phyloP scores from a whole-genome alignment of 73 alveolate genomes.

The Stentor roeselii region DNA sequence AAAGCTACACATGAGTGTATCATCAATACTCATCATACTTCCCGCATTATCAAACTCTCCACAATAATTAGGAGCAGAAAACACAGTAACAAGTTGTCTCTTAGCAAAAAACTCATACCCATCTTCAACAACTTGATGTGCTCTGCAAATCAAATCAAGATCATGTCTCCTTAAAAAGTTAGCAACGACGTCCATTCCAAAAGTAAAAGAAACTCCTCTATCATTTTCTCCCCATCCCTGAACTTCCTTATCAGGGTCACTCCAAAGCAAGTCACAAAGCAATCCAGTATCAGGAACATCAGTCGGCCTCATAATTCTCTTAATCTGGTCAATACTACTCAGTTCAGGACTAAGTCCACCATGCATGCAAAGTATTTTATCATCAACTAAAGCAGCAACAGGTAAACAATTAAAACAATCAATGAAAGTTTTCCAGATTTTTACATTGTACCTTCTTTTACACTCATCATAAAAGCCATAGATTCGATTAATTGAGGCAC shows the following conservation, averaged over 20 bases:
- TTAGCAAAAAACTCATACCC: constrained; percentile 96
- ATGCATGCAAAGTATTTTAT: constrained; percentile 93
- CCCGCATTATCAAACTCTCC: constrained; percentile 95
- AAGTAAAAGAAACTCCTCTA: constrained; percentile 67
- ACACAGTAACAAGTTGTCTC: constrained; percentile 84
- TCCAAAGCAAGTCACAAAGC: constrained; percentile 87
- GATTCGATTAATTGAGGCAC: constrained; percentile 94
- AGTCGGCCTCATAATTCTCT: constrained; percentile 96
- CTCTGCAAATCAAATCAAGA: constrained; percentile 69
- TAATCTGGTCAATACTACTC: constrained; percentile 81
- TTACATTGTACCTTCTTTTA: constrained; percentile 86
- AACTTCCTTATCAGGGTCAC: constrained; percentile 92
- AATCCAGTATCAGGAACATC: constrained; percentile 98
- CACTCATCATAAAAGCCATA: constrained; percentile 98
- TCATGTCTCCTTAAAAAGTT: constrained; percentile 77
- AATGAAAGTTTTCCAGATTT: constrained; percentile 91
- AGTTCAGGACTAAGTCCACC: constrained; percentile 96
- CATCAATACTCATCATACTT: constrained; percentile 71
- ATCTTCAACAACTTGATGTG: constrained; percentile 96
- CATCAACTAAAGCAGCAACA: constrained; percentile 92
- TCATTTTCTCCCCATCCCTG: constrained; percentile 85
- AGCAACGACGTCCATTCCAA: constrained; percentile 94
- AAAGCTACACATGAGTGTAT: constrained; percentile 62
- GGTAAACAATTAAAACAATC: constrained; percentile 97
- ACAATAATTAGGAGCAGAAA: constrained; percentile 90